Conservation (phyloP, 1,284 basidiomycete species). For the Tilletia caries region DNA sequence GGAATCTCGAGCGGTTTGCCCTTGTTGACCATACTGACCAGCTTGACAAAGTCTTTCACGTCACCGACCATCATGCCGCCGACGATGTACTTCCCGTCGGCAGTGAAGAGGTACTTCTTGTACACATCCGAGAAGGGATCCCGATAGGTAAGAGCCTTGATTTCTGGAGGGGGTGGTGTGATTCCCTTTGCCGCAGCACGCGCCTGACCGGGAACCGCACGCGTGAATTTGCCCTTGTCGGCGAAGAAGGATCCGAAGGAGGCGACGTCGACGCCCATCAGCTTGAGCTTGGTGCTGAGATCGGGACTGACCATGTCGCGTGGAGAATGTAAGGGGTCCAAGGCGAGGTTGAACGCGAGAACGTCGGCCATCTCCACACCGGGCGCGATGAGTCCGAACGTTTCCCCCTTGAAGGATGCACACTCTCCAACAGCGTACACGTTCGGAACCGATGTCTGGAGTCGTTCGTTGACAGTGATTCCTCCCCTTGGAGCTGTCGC, state of each 20-base stretch:
- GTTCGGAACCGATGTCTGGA: conserved; percentile 63
- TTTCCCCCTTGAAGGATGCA: conserved; percentile 67
- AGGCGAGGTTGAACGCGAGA: conserved; percentile 69
- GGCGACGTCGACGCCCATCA: conserved; percentile 73
- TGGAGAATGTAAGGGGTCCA: conserved; percentile 55
- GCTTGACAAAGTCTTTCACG: conserved; percentile 68
- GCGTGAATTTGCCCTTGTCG: conserved; percentile 58
- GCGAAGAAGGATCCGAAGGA: conserved; percentile 75
- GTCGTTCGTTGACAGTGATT: conserved; percentile 63
- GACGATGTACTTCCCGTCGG: conserved; percentile 69
- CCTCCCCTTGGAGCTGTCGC: conserved; percentile 61
- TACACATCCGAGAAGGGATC: conserved; percentile 64
- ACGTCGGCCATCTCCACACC: conserved; percentile 74
- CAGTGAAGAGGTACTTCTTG: conserved; percentile 70
- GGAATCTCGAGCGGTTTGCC: conserved; percentile 67
- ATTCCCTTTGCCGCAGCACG: conserved; percentile 29
- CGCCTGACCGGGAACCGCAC: conserved; percentile 30
- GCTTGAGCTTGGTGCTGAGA: conserved; percentile 65
- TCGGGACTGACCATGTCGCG: conserved; percentile 65
- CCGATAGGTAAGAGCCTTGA: conserved; percentile 67
- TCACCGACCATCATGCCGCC: conserved; percentile 81
- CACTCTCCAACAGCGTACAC: conserved; percentile 75
- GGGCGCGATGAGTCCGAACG: conserved; percentile 69
- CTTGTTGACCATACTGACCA: conserved; percentile 70
- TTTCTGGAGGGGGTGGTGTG: conserved; percentile 19